Percentiles rank a stretch among this genome's conserved stretches.
phyloP scores from a whole-genome alignment of 805 yeast species.

The Cyberlindnera xylosilytica region DNA sequence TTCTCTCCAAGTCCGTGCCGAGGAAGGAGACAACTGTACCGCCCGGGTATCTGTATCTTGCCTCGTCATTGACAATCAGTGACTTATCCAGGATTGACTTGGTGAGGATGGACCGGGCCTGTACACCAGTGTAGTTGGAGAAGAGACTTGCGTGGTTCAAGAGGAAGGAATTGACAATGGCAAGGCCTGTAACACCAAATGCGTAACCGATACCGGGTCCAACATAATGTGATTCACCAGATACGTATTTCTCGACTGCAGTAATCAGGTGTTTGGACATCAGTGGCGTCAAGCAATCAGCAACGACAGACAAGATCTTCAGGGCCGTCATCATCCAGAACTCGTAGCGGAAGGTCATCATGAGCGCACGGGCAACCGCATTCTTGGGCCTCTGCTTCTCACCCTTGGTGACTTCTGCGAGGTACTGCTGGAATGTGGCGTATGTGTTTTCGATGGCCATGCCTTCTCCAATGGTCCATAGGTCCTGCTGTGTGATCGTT shows the following conservation, averaged over 20 bases:
- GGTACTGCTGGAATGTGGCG: slow-evolving; percentile 30
- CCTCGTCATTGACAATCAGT: slow-evolving; percentile 49
- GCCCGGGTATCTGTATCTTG: slow-evolving; percentile 56
- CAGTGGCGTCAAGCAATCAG: slow-evolving; percentile 40
- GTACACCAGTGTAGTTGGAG: slow-evolving; percentile 49
- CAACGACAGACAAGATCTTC: not conserved
- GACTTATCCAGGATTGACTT: slow-evolving; percentile 67
- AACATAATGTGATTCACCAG: slow-evolving; percentile 22
- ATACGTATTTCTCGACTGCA: not conserved
- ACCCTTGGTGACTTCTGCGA: slow-evolving; percentile 31
- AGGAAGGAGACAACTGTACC: slow-evolving; percentile 70
- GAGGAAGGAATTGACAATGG: not conserved
- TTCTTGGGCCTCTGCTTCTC: slow-evolving; percentile 19
- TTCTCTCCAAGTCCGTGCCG: slow-evolving; percentile 75
- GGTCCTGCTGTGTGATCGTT: slow-evolving; percentile 60
- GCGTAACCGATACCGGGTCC: slow-evolving; percentile 73
- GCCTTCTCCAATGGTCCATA: slow-evolving; percentile 42
- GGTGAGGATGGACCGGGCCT: slow-evolving; percentile 62
- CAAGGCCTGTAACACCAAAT: slow-evolving; percentile 48
- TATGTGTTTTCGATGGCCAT: slow-evolving; percentile 38
- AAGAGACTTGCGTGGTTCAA: not conserved
- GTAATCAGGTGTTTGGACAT: slow-evolving; percentile 46
- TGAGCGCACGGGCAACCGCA: slow-evolving; percentile 33
- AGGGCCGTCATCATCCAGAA: not conserved
- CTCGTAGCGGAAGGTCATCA: slow-evolving; percentile 3